A percentile compares a stretch with the other conserved stretches of the same genome.
Conservation (phyloP, 2,329 filamentous ascomycete species). For the Penicillium sp. region DNA sequence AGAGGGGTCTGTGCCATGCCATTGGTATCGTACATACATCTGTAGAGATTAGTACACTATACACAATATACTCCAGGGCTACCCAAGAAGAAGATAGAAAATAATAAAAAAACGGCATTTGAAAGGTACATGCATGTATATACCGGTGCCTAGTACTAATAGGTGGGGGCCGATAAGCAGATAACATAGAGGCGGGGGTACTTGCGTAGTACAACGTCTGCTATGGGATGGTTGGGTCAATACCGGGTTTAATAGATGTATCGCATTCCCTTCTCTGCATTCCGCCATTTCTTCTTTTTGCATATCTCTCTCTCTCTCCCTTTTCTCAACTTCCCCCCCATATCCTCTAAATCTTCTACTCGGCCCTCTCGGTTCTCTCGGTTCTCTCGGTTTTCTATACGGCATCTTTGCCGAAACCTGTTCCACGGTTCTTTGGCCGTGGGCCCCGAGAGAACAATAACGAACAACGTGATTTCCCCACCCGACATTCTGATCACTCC, state of each 20-base stretch:
- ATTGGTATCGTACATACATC: neutral
- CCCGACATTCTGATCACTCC: neutral
- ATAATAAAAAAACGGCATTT: neutral
- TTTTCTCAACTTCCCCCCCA: neutral
- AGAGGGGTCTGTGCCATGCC: constrained; percentile 13
- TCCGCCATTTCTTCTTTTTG: constrained; percentile 9
- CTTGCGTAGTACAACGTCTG: constrained; percentile 2
- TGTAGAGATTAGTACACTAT: neutral
- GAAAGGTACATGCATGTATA: neutral
- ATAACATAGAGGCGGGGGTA: constrained; percentile 4
- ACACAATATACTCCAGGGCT: neutral
- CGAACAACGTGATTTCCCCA: constrained; percentile 7
- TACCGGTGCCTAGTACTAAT: neutral
- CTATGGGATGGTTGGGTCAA: neutral
- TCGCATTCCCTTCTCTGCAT: constrained; percentile 7
- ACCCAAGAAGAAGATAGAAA: neutral
- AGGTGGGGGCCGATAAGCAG: constrained; percentile 8
- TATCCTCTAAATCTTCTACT: neutral
- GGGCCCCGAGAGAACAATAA: constrained; percentile 11
- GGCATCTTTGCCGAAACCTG: constrained; percentile 2
- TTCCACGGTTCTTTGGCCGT: constrained; percentile 21
- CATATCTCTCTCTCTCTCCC: neutral
- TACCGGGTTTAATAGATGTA: constrained; percentile 7
- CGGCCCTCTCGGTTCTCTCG: constrained; percentile 7
- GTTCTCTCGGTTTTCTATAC: constrained; percentile 9